phyloP scores from a whole-genome alignment of 352 stramenopile genomes.

The Phytopythium sindhum region DNA sequence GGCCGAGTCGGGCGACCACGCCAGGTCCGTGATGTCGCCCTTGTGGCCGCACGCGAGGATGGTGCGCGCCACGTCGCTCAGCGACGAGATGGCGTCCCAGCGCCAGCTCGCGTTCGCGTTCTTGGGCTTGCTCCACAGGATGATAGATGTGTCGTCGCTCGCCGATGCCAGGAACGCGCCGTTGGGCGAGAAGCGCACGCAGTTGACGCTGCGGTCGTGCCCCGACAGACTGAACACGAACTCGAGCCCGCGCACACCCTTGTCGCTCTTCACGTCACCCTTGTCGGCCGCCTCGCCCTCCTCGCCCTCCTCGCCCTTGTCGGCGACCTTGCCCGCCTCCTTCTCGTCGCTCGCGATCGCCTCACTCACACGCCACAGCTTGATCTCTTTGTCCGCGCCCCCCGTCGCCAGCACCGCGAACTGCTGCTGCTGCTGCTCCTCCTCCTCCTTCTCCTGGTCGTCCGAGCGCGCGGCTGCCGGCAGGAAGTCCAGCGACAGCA shows the following conservation, averaged over 20 bases:
- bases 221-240: constrained; percentile 85
- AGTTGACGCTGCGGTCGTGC: constrained; percentile 90
- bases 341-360: constrained; percentile 5
- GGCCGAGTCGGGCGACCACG: constrained; percentile 90
- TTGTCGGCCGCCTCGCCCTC: neutral
- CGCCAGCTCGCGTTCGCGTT: constrained; percentile 59
- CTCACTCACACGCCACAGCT: constrained; percentile 68
- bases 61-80: constrained; percentile 74
- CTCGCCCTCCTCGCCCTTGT: neutral
- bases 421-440: neutral
- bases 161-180: constrained; percentile 82
- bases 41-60: constrained; percentile 82
- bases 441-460: neutral
- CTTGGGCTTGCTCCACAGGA: constrained; percentile 82
- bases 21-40: constrained; percentile 90
- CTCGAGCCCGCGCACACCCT: constrained; percentile 28
- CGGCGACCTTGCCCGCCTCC: neutral
- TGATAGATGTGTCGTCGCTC: constrained; percentile 88
- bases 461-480: constrained; percentile 6
- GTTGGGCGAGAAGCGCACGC: constrained; percentile 89
- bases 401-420: constrained; percentile 63
- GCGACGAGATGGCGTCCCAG: constrained; percentile 75
- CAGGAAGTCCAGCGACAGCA: constrained; percentile 82
- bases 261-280: neutral
- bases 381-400: constrained; percentile 88